A percentile compares a stretch with the other conserved stretches of the same genome.
Conservation (phyloP, 2,329 filamentous ascomycete species). For the Aspergillus jensenii region DNA sequence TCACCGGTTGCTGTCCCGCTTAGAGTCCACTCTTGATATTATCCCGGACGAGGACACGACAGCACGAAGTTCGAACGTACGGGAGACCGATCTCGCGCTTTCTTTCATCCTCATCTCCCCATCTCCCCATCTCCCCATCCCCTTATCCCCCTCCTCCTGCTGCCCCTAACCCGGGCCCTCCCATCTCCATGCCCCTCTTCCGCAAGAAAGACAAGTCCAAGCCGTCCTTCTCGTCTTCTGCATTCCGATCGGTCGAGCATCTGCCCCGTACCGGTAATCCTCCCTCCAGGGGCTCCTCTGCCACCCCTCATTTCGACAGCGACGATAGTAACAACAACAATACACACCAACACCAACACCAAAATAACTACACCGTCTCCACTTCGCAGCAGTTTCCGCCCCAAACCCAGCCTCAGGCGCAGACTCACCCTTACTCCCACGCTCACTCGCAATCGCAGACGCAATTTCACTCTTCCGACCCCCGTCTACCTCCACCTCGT, state of each 20-base stretch:
- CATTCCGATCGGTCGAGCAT: constrained; percentile 19
- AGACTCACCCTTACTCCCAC: constrained; percentile 3
- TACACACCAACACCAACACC: background rate
- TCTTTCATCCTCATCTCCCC: constrained; percentile 7
- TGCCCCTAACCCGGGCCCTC: constrained; percentile 1
- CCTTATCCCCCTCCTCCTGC: background rate
- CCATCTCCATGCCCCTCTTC: constrained; percentile 19
- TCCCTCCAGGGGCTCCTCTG: background rate
- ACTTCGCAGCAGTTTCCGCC: constrained; percentile 12
- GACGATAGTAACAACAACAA: constrained; percentile 5
- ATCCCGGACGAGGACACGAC: background rate
- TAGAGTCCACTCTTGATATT: constrained; percentile 1
- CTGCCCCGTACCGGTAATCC: constrained; percentile 9
- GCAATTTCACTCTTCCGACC: constrained; percentile 1
- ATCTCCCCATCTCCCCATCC: background rate
- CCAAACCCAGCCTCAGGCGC: constrained; percentile 11
- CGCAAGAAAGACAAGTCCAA: constrained; percentile 18
- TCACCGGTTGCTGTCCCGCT: constrained; percentile 11
- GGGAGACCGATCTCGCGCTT: background rate
- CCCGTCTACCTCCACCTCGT: constrained; percentile 4
- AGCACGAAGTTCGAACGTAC: background rate
- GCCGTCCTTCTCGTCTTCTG: constrained; percentile 14
- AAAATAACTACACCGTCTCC: constrained; percentile 8
- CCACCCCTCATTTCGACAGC: constrained; percentile 12
- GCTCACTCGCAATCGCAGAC: constrained; percentile 4